A percentile compares a stretch with the other conserved stretches of the same genome.
Evolutionary conservation across 768 basidiomycete species (phyloP).

Genomic region (Tubosaeta brunneosetosa): DNA sequence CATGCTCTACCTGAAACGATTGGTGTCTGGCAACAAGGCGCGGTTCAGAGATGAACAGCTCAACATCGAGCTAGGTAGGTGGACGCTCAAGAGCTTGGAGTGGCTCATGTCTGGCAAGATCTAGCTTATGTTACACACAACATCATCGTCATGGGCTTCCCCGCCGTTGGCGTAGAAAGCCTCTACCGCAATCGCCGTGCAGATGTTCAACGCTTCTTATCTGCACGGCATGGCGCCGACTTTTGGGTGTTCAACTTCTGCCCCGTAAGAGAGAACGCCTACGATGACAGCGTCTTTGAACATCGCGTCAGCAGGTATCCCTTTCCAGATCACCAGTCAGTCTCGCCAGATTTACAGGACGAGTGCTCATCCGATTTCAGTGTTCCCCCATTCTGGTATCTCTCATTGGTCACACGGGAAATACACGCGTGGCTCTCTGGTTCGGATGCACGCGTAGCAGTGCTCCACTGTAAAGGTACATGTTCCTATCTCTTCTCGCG

Average conservation of each 20-base stretch:
- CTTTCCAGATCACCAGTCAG: slow-evolving; percentile 88
- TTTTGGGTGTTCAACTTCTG: slow-evolving; percentile 92
- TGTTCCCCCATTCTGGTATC: slow-evolving; percentile 70
- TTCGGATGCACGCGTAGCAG: slow-evolving; percentile 63
- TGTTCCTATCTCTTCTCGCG: background rate
- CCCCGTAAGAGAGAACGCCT: slow-evolving; percentile 75
- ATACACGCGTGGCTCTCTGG: slow-evolving; percentile 69
- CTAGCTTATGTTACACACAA: slow-evolving; percentile 69
- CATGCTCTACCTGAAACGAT: slow-evolving; percentile 54
- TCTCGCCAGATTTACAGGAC: slow-evolving; percentile 45
- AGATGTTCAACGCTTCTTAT: slow-evolving; percentile 72
- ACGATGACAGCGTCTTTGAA: slow-evolving; percentile 62
- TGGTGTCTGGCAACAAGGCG: slow-evolving; percentile 81
- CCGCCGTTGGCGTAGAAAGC: slow-evolving; percentile 72
- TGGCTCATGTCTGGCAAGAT: slow-evolving; percentile 32
- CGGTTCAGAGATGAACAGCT: slow-evolving; percentile 67
- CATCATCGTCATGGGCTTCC: slow-evolving; percentile 81
- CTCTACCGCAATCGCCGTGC: slow-evolving; percentile 75
- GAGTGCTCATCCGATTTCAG: slow-evolving; percentile 29
- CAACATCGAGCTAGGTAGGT: slow-evolving; percentile 65
- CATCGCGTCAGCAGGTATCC: slow-evolving; percentile 80
- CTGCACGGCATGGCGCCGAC: slow-evolving; percentile 66
- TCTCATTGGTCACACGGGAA: slow-evolving; percentile 70
- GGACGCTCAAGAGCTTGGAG: slow-evolving; percentile 11
- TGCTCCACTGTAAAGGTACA: slow-evolving; percentile 84